Percentiles rank a stretch among this genome's conserved stretches.
These are phyloP conservation scores for Acanthamoeba rhysodes DNA, from an alignment of 208 protist genomes.

Conservation along the genomic window DNA sequence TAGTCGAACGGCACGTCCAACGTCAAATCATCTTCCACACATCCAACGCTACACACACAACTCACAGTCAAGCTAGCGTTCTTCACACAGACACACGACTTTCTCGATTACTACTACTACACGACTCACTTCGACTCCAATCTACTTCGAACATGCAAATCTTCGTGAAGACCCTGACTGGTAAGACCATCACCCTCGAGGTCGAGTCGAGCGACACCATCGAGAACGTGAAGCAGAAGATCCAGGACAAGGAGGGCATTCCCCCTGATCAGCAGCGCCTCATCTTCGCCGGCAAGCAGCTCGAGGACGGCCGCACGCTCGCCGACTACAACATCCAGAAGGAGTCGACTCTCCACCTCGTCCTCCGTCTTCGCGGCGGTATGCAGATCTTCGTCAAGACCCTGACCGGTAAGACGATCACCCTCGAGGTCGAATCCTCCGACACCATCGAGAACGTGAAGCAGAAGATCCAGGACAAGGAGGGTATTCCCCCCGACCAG, in stretches of 20 bases:
- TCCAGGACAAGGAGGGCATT: conserved; percentile 96
- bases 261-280: conserved; percentile 94
- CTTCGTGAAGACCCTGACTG: not conserved
- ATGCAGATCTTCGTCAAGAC: conserved; percentile 22
- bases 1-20: not conserved
- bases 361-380: conserved; percentile 93
- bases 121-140: not conserved
- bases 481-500: conserved; percentile 85
- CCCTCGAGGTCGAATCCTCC: conserved; percentile 16
- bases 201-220: conserved; percentile 96
- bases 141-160: conserved; percentile 52
- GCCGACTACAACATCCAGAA: conserved; percentile 99
- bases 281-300: conserved; percentile 97
- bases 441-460: not conserved
- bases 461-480: conserved; percentile 25
- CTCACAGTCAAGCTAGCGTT: not conserved
- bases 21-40: not conserved
- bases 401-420: conserved; percentile 89
- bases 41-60: conserved; percentile 10
- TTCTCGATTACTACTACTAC: not conserved
- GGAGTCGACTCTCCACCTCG: conserved; percentile 88
- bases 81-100: not conserved
- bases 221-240: conserved; percentile 95
- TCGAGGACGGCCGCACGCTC: conserved; percentile 98
- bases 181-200: conserved; percentile 87